Conservation (phyloP, 2,329 filamentous ascomycete genomes). For the Cercospora zeina region DNA sequence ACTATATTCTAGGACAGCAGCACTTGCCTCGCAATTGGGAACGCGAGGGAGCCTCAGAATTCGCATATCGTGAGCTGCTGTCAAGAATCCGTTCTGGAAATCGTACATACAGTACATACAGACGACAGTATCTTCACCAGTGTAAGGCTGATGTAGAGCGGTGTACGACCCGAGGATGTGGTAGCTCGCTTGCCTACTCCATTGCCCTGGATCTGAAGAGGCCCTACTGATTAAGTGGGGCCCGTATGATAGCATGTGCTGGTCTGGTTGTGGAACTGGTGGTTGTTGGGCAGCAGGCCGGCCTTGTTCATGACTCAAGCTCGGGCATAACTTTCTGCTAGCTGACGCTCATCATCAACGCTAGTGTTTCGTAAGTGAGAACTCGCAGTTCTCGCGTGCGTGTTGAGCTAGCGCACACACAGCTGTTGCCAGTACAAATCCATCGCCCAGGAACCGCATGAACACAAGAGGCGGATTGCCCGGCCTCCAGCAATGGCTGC, state of each 20-base stretch:
- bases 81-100: no score
- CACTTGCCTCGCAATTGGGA: no score
- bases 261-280: not conserved
- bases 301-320: not conserved
- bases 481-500: not conserved
- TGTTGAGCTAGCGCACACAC: not conserved
- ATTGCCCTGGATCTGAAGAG: not conserved
- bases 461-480: not conserved
- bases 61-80: no score
- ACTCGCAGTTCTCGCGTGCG: not conserved
- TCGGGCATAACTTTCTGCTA: not conserved
- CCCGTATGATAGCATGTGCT: not conserved
- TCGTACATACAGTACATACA: no score
- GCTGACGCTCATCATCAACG: not conserved
- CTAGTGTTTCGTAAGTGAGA: not conserved
- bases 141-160: not conserved
- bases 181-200: not conserved
- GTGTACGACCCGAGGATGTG: not conserved
- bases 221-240: not conserved
- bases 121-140: not conserved
- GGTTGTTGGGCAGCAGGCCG: not conserved
- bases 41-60: no score
- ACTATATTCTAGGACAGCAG: not conserved
- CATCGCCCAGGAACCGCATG: not conserved
- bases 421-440: not conserved